Evolutionary conservation across 2,329 filamentous ascomycete genomes (phyloP), one percentile per base, ranked within the genome.

Genomic region (Colletotrichum echinochloae): DNA sequence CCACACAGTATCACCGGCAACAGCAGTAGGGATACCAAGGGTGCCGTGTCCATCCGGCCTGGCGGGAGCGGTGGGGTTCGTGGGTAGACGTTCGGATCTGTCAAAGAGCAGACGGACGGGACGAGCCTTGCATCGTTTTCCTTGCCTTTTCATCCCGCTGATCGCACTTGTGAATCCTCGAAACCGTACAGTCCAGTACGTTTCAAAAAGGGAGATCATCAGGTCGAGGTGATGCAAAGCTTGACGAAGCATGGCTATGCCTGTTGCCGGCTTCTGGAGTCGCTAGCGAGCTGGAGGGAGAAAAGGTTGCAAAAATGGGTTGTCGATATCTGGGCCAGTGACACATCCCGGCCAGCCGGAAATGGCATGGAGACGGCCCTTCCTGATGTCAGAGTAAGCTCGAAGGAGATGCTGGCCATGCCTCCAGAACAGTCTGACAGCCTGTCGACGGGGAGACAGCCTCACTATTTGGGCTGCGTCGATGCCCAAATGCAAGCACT

Each of bases 391-490:
- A 51, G 57, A 37, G 64, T 59, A 49, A 57, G 67, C 33, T 52
- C 54, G 60, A 26, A 44, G 68, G 37, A 72, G 33, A 56, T 66
- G 41, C 60, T 63, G 49, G 72, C 35, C 30, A 46, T 65, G 57
- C 41, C 30, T 37, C 23, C 26, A 20, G 63, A 39, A 63, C 51
- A 62, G 33, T 46, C 67, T 71, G 51, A 61, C 70, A 51, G 39
- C 66, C 72, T 71, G 70, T 71, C 70, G 64, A 62, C 12, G 23
- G 20, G 11, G 49, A 41, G 48, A 67, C 72, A 67, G 71, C 72
- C 72, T 73, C 72, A 73, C 65, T 59, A 33, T 73, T 73, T 68
- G 64, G 72, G 72, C 72, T 55, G 72, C 72, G 61, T 73, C 55
- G 72, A 46, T 73, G 72, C 72, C 72, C 59, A 71, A 72, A 68